Evolutionary conservation across 306 rosid genomes (phyloP).

Genomic region (Gastrolobium bilobum): DNA sequence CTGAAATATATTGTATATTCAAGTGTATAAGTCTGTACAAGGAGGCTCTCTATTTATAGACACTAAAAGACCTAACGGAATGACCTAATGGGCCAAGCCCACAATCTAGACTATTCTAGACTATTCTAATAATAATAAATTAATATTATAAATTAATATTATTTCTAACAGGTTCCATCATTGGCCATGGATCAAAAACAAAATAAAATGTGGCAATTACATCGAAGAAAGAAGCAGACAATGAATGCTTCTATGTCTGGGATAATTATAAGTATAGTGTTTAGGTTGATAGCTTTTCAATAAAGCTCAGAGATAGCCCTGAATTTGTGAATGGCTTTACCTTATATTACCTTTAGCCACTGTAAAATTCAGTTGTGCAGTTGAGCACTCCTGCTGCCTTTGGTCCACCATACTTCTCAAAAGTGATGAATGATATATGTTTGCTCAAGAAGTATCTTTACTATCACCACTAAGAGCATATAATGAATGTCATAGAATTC

Average conservation of each 20-base stretch:
- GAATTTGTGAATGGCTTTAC: conserved; percentile 35
- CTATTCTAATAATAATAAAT: no score
- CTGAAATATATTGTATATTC: no score
- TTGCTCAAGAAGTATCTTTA: conserved; percentile 1
- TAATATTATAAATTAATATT: no score
- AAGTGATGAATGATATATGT: conserved; percentile 1
- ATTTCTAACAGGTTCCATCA: no score
- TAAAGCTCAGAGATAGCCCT: conserved; percentile 36
- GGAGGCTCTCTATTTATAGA: no score
- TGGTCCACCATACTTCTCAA: conserved; percentile 24
- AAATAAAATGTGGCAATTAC: conserved; percentile 6
- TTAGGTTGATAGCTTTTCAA: conserved; percentile 8
- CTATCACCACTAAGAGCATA: conserved; percentile 29
- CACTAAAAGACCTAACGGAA: no score
- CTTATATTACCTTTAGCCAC: conserved; percentile 24
- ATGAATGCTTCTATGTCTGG: conserved; percentile 14
- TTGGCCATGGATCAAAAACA: background rate
- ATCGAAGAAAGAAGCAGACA: conserved; percentile 4
- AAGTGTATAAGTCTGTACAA: no score
- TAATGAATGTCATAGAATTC: background rate
- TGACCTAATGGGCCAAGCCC: no score
- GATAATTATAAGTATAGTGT: conserved; percentile 2
- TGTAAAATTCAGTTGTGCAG: conserved; percentile 1
- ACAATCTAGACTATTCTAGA: no score
- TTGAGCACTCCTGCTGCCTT: conserved; percentile 16